phyloP scores from a whole-genome alignment of 768 basidiomycete genomes.

The Macrolepiota albuminosa region DNA sequence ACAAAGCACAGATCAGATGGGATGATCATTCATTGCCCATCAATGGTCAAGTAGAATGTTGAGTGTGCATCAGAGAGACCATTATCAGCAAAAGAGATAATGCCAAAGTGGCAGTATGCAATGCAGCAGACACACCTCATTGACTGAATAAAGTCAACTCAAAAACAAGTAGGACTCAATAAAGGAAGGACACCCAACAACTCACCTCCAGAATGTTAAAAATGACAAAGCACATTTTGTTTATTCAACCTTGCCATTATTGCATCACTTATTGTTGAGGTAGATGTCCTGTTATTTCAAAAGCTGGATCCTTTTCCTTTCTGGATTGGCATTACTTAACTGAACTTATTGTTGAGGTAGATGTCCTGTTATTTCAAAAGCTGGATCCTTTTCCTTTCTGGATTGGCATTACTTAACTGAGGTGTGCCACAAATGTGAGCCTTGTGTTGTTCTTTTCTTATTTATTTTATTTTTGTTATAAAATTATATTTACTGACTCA shows the following conservation, averaged over 20 bases:
- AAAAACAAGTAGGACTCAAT: no score
- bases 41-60: constrained; percentile 86
- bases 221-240: constrained; percentile 29
- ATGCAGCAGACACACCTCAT: not conserved
- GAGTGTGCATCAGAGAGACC: constrained; percentile 77
- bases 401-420: no score
- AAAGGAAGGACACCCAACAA: not conserved
- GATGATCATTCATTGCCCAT: constrained; percentile 76
- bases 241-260: constrained; percentile 92
- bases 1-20: constrained; percentile 78
- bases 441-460: no score
- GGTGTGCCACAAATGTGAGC: no score
- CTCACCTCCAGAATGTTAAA: constrained; percentile 82
- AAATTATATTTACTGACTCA: no score
- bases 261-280: constrained; percentile 78
- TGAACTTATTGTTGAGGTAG: no score
- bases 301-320: no score
- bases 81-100: constrained; percentile 89
- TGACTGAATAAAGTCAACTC: not conserved
- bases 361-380: no score
- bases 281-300: no score
- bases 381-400: no score
- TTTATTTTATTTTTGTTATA: no score
- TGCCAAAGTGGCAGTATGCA: constrained; percentile 48
- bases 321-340: no score